Percentiles rank a stretch among this genome's conserved stretches.
Evolutionary conservation across 768 basidiomycete species (phyloP).

Genomic region (Xerocomus brunneocitrinus): DNA sequence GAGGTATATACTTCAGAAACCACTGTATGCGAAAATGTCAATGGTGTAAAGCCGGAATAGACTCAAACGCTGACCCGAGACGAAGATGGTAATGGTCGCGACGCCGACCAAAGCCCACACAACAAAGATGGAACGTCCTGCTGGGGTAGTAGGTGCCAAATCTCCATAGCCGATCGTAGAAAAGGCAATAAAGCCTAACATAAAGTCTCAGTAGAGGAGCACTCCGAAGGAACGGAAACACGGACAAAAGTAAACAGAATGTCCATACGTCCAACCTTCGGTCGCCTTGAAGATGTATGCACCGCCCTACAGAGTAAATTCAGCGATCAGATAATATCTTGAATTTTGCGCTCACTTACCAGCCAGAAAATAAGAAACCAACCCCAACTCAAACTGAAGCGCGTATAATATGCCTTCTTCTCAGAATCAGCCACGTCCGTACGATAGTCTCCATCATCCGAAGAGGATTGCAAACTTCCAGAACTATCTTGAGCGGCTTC

Average conservation of each 20-base stretch:
- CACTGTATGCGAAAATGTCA: conserved; percentile 37
- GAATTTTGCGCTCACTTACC: conserved; percentile 33
- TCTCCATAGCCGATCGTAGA: conserved; percentile 76
- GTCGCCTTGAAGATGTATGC: conserved; percentile 64
- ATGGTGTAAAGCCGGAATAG: background rate
- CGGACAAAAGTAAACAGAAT: conserved; percentile 70
- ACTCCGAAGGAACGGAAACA: background rate
- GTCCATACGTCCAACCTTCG: conserved; percentile 63
- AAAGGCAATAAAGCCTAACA: conserved; percentile 64
- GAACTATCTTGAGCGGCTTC: conserved; percentile 1
- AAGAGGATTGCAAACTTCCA: conserved; percentile 6
- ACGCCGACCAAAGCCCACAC: conserved; percentile 77
- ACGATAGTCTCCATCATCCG: conserved; percentile 17
- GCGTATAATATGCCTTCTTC: conserved; percentile 50
- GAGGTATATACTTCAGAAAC: conserved; percentile 62
- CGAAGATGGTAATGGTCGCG: conserved; percentile 68
- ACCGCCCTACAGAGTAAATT: conserved; percentile 44
- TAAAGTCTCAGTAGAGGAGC: background rate
- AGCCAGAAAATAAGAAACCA: conserved; percentile 79
- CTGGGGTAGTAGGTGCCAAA: conserved; percentile 52
- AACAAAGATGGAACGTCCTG: conserved; percentile 72
- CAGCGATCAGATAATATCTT: background rate
- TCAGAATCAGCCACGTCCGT: conserved; percentile 35
- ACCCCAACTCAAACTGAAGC: conserved; percentile 52
- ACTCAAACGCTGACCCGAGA: conserved; percentile 49